Conservation (phyloP, 345 rosid genomes). For the Diplotaxis tenuifolia region DNA sequence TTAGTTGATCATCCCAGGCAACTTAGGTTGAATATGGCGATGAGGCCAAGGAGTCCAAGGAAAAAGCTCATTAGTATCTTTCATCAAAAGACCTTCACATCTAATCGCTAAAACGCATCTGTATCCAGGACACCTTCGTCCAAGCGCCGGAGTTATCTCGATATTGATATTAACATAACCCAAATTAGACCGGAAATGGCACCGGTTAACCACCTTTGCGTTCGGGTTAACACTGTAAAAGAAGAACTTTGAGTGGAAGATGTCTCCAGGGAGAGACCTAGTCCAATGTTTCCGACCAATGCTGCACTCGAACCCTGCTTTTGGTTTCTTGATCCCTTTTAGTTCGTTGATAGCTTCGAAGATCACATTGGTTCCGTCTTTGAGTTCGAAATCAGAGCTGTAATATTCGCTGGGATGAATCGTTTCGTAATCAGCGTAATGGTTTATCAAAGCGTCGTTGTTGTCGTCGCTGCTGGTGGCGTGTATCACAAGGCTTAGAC, state of each 20-base stretch:
- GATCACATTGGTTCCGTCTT: constrained; percentile 35
- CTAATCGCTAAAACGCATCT: constrained; percentile 28
- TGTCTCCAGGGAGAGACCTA: constrained; percentile 35
- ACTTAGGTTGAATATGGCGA: constrained; percentile 27
- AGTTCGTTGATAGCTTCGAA: constrained; percentile 32
- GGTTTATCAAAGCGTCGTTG: constrained; percentile 31
- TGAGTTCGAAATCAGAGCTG: constrained; percentile 33
- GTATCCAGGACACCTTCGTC: constrained; percentile 20
- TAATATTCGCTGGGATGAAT: constrained; percentile 37
- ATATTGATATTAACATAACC: constrained; percentile 19
- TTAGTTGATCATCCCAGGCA: not conserved
- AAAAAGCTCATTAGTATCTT: constrained; percentile 27
- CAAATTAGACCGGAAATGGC: constrained; percentile 32
- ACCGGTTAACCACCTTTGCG: constrained; percentile 22
- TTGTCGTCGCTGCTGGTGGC: not conserved
- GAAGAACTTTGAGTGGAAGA: constrained; percentile 27
- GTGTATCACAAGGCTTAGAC: constrained; percentile 23
- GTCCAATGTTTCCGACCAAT: constrained; percentile 1
- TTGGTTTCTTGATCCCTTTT: constrained; percentile 35
- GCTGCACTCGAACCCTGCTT: constrained; percentile 32
- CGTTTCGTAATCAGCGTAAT: constrained; percentile 27
- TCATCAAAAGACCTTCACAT: constrained; percentile 35
- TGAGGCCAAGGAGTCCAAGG: constrained; percentile 41
- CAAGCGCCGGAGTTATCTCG: constrained; percentile 21
- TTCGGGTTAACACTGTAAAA: constrained; percentile 24